These are phyloP conservation scores for Phytopythium oedochilum DNA, from an alignment of 352 stramenopile species.

Conservation along the genomic window DNA sequence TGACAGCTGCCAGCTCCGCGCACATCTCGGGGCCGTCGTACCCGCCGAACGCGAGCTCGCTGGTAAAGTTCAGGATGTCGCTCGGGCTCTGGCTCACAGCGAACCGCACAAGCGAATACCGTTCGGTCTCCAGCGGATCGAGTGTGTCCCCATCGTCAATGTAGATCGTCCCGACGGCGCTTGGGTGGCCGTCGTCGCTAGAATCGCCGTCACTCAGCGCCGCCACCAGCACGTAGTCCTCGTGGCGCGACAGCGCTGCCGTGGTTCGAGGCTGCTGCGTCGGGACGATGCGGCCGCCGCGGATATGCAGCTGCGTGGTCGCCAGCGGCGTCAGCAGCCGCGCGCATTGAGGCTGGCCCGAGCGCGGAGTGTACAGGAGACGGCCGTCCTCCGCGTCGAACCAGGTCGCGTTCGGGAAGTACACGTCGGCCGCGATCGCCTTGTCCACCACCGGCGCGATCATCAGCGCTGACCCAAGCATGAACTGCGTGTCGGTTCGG, in stretches of 20 bases:
- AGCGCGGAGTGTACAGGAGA: not conserved
- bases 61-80: constrained; percentile 36
- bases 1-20: constrained; percentile 37
- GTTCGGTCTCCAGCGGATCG: constrained; percentile 42
- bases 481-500: constrained; percentile 62
- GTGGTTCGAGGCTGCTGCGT: constrained; percentile 53
- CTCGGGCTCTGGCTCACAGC: constrained; percentile 26
- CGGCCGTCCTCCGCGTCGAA: constrained; percentile 53
- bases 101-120: constrained; percentile 54
- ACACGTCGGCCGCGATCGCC: constrained; percentile 48
- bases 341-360: not conserved
- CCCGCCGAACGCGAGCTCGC: constrained; percentile 23
- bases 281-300: constrained; percentile 56
- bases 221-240: constrained; percentile 45
- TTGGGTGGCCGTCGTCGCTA: constrained; percentile 1
- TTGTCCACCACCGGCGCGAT: constrained; percentile 70
- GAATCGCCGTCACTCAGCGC: constrained; percentile 24
- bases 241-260: constrained; percentile 49
- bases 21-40: constrained; percentile 74
- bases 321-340: constrained; percentile 45
- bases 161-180: constrained; percentile 59
- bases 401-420: constrained; percentile 69
- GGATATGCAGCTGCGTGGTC: constrained; percentile 59
- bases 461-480: constrained; percentile 69
- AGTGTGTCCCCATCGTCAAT: constrained; percentile 75